Percentiles rank a stretch among this genome's conserved stretches.
Evolutionary conservation across 2,329 filamentous ascomycete species (phyloP).

Genomic region (Phoma herbarum): DNA sequence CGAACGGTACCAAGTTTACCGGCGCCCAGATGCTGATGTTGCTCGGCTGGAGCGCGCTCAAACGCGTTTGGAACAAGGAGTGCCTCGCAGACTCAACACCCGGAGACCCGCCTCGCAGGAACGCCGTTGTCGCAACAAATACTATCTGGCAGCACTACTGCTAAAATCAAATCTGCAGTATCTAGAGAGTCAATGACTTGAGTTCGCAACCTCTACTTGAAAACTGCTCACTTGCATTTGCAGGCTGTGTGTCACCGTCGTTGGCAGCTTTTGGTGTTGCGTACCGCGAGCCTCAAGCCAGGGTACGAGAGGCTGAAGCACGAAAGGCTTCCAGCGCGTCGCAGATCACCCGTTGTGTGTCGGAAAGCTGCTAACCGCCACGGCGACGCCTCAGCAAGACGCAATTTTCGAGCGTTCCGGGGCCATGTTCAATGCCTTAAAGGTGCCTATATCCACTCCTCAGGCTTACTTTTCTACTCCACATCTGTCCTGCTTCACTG

Average conservation of each 20-base stretch:
- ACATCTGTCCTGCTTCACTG: constrained; percentile 41
- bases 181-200: not conserved
- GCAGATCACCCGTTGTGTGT: constrained; percentile 45
- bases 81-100: constrained; percentile 43
- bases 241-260: not conserved
- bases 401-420: constrained; percentile 35
- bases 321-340: constrained; percentile 48
- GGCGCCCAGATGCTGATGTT: constrained; percentile 20
- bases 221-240: not conserved
- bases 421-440: constrained; percentile 50
- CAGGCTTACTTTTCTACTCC: constrained; percentile 44
- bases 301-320: constrained; percentile 49
- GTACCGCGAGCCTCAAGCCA: constrained; percentile 30
- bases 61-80: constrained; percentile 48
- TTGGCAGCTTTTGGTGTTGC: constrained; percentile 1
- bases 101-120: constrained; percentile 23
- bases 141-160: not conserved
- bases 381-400: constrained; percentile 34
- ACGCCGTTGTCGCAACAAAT: constrained; percentile 19
- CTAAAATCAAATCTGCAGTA: not conserved
- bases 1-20: constrained; percentile 29
- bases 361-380: constrained; percentile 45
- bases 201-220: not conserved
- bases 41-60: constrained; percentile 42
- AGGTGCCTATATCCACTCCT: constrained; percentile 43